Evolutionary conservation across 352 stramenopile species (phyloP).

Genomic region (Phytophthora megakarya): DNA sequence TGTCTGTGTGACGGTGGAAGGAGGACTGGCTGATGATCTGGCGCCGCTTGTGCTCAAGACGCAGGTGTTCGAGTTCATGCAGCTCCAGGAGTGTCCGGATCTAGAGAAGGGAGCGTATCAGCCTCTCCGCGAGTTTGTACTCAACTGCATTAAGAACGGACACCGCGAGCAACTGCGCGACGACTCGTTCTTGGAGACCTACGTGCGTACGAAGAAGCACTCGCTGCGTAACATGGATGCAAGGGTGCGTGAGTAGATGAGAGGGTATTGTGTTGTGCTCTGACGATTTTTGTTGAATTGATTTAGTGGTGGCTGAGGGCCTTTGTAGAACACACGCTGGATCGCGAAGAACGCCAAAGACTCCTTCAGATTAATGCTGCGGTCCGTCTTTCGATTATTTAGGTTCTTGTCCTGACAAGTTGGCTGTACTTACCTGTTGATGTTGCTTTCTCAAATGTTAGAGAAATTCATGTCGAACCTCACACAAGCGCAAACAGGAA

Average conservation of each 20-base stretch:
- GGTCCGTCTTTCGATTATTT: slow-evolving; percentile 19
- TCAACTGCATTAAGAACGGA: slow-evolving; percentile 45
- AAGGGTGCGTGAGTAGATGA: slow-evolving; percentile 41
- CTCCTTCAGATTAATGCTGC: slow-evolving; percentile 50
- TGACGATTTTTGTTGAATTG: slow-evolving; percentile 9
- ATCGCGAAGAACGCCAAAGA: slow-evolving; percentile 61
- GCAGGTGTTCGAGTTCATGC: slow-evolving; percentile 84
- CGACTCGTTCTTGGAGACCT: slow-evolving; percentile 60
- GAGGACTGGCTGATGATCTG: slow-evolving; percentile 51
- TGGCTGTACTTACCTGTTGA: neutral
- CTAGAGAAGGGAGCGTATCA: slow-evolving; percentile 58
- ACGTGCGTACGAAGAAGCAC: slow-evolving; percentile 63
- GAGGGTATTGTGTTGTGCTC: neutral
- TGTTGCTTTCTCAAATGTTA: slow-evolving; percentile 12
- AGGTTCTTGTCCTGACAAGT: neutral
- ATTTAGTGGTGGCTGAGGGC: slow-evolving; percentile 73
- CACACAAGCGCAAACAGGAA: slow-evolving; percentile 76
- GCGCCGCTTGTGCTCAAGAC: slow-evolving; percentile 64
- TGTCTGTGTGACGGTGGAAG: slow-evolving; percentile 64
- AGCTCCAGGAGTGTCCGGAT: slow-evolving; percentile 68
- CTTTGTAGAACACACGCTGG: slow-evolving; percentile 76
- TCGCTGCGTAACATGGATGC: slow-evolving; percentile 71
- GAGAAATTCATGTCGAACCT: slow-evolving; percentile 52
- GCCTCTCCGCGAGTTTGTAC: slow-evolving; percentile 61
- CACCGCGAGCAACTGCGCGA: slow-evolving; percentile 59